These are phyloP conservation scores for Agrocybe chaxingu DNA, from an alignment of 768 basidiomycete genomes.

Conservation along the genomic window DNA sequence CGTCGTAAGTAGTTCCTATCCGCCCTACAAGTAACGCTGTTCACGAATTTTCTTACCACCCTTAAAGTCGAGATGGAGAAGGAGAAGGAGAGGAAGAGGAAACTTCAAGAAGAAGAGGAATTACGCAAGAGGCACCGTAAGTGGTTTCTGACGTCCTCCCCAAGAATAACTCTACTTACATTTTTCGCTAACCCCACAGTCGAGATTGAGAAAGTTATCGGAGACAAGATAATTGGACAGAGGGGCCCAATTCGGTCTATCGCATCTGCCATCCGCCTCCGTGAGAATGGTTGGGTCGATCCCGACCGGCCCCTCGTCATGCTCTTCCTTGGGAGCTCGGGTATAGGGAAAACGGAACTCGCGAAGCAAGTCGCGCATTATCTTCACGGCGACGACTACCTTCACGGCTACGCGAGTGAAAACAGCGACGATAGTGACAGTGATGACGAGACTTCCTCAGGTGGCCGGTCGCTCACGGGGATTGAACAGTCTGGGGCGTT, in stretches of 20 bases:
- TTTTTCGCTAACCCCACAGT: not conserved
- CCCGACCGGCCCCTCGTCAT: constrained; percentile 7
- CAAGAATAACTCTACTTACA: not conserved
- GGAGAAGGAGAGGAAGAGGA: not conserved
- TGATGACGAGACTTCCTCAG: not conserved
- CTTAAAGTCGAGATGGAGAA: not conserved
- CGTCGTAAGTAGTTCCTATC: not conserved
- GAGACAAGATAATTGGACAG: constrained; percentile 4
- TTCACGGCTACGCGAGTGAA: no score
- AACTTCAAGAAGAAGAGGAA: not conserved
- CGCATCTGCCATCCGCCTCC: constrained; percentile 6
- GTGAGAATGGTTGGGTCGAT: constrained; percentile 5
- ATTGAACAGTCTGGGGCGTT: constrained; percentile 4
- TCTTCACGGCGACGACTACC: not conserved
- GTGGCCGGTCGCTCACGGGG: constrained; percentile 1
- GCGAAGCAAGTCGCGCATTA: constrained; percentile 3
- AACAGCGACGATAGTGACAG: no score
- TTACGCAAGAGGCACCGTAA: not conserved
- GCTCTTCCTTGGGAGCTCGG: constrained; percentile 9
- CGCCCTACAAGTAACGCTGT: not conserved
- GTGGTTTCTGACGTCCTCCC: not conserved
- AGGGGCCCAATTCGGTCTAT: constrained; percentile 5
- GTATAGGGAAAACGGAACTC: constrained; percentile 7
- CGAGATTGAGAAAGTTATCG: not conserved
- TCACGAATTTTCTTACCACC: not conserved